A percentile compares a stretch with the other conserved stretches of the same genome.
Conservation (phyloP, 2,329 filamentous ascomycete species). For the Neobulgaria alba region DNA sequence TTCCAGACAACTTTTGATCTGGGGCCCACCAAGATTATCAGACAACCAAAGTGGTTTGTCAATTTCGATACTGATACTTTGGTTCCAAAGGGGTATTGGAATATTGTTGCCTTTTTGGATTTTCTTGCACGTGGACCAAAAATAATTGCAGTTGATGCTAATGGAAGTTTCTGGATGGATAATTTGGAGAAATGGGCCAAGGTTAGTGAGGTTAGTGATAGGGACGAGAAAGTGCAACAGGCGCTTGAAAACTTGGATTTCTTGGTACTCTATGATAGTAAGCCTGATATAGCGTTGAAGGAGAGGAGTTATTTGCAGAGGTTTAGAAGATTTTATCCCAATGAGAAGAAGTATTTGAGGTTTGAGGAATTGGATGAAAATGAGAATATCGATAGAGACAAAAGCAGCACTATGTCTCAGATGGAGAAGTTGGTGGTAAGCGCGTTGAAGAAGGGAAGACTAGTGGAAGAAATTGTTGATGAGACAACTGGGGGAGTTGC, state of each 20-base stretch:
- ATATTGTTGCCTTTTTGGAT: constrained; percentile 6
- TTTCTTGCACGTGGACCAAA: background rate
- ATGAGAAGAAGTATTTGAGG: constrained; percentile 2
- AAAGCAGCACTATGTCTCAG: too few species aligned
- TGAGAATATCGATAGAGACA: too few species aligned
- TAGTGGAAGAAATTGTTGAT: too few species aligned
- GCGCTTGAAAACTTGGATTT: constrained; percentile 6
- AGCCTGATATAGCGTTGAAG: constrained; percentile 1
- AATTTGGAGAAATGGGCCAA: constrained; percentile 7
- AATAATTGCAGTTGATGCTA: constrained; percentile 9
- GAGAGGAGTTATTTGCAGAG: constrained; percentile 6
- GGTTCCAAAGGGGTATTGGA: constrained; percentile 10
- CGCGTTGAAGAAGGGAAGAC: too few species aligned
- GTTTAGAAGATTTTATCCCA: constrained; percentile 1
- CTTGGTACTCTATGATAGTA: constrained; percentile 5
- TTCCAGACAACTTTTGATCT: constrained; percentile 2
- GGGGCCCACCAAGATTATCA: background rate
- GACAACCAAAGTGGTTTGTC: constrained; percentile 4
- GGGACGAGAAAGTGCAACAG: too few species aligned
- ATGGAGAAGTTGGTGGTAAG: too few species aligned
- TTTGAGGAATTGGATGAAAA: constrained; percentile 3
- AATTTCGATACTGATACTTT: constrained; percentile 9
- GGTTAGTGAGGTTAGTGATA: too few species aligned
- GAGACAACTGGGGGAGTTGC: too few species aligned
- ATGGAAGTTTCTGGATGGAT: constrained; percentile 8